Evolutionary conservation across 768 basidiomycete species (phyloP), one percentile per base, ranked within the genome.

Genomic region (Suillus weaverae): DNA sequence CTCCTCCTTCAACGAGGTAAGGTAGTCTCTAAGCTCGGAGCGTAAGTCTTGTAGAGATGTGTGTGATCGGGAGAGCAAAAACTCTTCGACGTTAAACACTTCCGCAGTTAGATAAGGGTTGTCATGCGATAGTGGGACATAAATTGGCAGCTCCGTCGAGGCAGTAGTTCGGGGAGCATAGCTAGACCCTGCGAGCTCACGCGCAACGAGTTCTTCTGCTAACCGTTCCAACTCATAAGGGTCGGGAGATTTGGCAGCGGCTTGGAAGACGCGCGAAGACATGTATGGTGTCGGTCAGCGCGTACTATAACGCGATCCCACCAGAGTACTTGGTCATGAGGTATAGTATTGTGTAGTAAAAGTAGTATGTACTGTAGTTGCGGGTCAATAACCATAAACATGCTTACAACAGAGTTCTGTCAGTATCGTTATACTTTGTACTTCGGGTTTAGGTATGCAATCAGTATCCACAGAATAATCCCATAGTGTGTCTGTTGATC

Each of bases 1-100:
- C 74, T 97, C 97, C 74, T 96, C 94, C 76, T 97, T 95, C 67
- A 99, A 79, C 11, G 83, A 80, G 0, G 86, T 85, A 65, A 94
- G 81, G 74, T 98, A 98, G 61, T 94, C 88, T 38, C 95, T 85
- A 26, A 99, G 81, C 74, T 99, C 96, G 4, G 86, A 77, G 61
- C 95, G 89, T 38, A 98, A 81, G 75, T 98, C 97, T 36, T 91
- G 89, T 22, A 97, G 83, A 11, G 94, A 92, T 0, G 90, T 91
- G 69, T 93, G 89, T 35, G 90, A 83, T 54, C 96, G 86, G 14
- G 93, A 93, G 50, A 95, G 85, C 4, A 99, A 86, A 78, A 99
- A 98, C 1, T 84, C 83, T 71, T 98, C 95, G 20, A 93, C 88
- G 69, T 92, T 81, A 77, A 96, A 99, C 1, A 79, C 77, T 33